phyloP scores from a whole-genome alignment of 1,139 yeast genomes.

The Pichia terricola region DNA sequence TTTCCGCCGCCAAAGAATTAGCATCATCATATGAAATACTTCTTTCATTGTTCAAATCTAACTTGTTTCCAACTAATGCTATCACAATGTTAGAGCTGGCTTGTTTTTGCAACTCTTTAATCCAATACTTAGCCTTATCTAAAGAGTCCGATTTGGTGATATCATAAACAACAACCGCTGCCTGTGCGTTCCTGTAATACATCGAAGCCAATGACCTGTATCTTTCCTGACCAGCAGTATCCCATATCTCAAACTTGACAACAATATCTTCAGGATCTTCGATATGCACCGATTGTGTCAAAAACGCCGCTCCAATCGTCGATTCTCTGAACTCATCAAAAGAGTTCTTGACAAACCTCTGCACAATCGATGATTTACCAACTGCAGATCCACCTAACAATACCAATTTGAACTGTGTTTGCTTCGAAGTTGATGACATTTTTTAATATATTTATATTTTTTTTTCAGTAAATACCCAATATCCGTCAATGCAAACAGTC shows the following conservation, averaged over 20 bases:
- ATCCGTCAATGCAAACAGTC: background rate
- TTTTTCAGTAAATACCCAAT: background rate
- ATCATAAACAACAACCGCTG: conserved; percentile 74
- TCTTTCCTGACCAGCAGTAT: conserved; percentile 83
- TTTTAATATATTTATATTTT: background rate
- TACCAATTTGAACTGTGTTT: conserved; percentile 69
- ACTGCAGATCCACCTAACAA: conserved; percentile 83
- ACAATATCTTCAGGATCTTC: conserved; percentile 1
- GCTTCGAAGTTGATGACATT: conserved; percentile 17
- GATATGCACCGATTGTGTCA: conserved; percentile 66
- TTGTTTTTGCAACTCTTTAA: conserved; percentile 85
- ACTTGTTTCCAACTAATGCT: conserved; percentile 75
- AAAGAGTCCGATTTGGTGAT: conserved; percentile 61
- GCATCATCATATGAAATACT: conserved; percentile 48
- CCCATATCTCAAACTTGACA: conserved; percentile 73
- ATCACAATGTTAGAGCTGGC: conserved; percentile 69
- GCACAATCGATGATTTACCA: conserved; percentile 85
- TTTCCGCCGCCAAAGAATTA: conserved; percentile 54
- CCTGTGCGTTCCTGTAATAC: conserved; percentile 80
- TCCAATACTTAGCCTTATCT: conserved; percentile 91
- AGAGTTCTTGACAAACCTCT: conserved; percentile 87
- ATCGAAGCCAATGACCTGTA: conserved; percentile 76
- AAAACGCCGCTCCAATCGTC: conserved; percentile 94
- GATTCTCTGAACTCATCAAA: conserved; percentile 92
- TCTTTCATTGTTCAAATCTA: conserved; percentile 55